Evolutionary conservation across 169 alveolate genomes (phyloP), one percentile per base, ranked within the genome.

Genomic region (Blepharisma undulans): DNA sequence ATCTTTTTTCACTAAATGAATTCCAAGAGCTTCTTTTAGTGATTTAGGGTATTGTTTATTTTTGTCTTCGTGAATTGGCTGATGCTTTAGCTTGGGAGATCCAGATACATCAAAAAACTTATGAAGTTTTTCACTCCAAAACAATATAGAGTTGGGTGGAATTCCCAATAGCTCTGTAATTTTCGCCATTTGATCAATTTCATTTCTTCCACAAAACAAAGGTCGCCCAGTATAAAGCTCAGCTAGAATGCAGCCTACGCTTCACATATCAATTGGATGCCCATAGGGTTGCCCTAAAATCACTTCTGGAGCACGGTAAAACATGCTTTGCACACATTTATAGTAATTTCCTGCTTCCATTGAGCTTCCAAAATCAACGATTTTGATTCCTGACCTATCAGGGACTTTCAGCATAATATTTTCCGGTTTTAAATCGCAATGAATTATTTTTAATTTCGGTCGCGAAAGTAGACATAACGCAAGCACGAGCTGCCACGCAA

Each of bases 381-480:
- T 80, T 90, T 95, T 95, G 0, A 95, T 90, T 30, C 95, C 96
- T 74, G 94, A 87, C 60, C 89, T 72, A 29, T 88, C 88, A n/a
- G 91, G 92, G 72, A 92, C 92, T n/a, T 94, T 95, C 22, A 96
- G 82, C 72, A 97, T 89, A 22, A 93, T 94, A 91, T 96, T 96
- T 92, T 96, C 98, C 3, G 98, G 98, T 85, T 96, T 96, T 60
- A 96, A 87, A 89, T 96, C 98, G 87, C 98, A 96, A 86, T 96
- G 98, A 0, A 96, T 94, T 2, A 96, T 93, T 34, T 96, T 93
- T 21, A 48, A 25, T 77, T 22, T 21, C 25, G 89, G 78, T 14
- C 22, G 36, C 6, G 89, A 84, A 12, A 84, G n/a, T 29, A 84
- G 10, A 4, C 36, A 32, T 16, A 84, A 29, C 33, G 89, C 89